Percentiles rank a stretch among this genome's conserved stretches.
Conservation (phyloP, 306 rosid genomes). For the Castanea sativa region DNA sequence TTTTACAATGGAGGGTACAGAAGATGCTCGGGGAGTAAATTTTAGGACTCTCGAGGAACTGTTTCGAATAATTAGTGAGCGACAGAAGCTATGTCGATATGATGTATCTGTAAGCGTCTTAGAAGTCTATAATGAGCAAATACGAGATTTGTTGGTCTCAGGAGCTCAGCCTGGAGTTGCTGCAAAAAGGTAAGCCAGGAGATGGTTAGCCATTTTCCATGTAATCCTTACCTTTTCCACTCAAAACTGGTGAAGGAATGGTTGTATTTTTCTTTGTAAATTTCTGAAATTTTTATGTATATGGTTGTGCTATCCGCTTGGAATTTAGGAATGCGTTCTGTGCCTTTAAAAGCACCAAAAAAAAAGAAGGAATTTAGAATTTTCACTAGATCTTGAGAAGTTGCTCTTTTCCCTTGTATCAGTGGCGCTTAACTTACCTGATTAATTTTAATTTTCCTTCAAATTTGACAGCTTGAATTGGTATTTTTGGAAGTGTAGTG, state of each 20-base stretch:
- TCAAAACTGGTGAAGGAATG: neutral
- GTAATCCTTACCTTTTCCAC: conserved; percentile 5
- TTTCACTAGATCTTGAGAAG: neutral
- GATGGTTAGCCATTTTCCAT: conserved; percentile 1
- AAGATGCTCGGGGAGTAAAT: conserved; percentile 90
- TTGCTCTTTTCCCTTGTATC: neutral
- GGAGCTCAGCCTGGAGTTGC: conserved; percentile 66
- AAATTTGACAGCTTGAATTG: neutral
- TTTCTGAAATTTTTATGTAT: neutral
- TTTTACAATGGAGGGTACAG: conserved; percentile 93
- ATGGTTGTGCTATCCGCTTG: neutral
- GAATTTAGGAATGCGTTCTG: neutral
- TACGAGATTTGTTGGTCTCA: conserved; percentile 76
- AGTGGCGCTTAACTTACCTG: neutral
- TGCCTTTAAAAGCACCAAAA: neutral
- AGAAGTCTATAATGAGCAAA: conserved; percentile 98
- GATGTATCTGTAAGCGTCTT: conserved; percentile 82
- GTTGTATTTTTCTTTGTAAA: neutral
- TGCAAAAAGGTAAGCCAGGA: conserved; percentile 58
- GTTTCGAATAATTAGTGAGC: conserved; percentile 60
- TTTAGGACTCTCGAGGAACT: conserved; percentile 89
- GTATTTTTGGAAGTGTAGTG: too few species aligned
- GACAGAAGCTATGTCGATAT: conserved; percentile 53
- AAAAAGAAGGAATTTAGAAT: neutral
- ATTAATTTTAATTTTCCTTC: neutral